Percentiles rank a stretch among this genome's conserved stretches.
Conservation (phyloP, 2,329 filamentous ascomycete species). For the Hymenoscyphus albidus region DNA sequence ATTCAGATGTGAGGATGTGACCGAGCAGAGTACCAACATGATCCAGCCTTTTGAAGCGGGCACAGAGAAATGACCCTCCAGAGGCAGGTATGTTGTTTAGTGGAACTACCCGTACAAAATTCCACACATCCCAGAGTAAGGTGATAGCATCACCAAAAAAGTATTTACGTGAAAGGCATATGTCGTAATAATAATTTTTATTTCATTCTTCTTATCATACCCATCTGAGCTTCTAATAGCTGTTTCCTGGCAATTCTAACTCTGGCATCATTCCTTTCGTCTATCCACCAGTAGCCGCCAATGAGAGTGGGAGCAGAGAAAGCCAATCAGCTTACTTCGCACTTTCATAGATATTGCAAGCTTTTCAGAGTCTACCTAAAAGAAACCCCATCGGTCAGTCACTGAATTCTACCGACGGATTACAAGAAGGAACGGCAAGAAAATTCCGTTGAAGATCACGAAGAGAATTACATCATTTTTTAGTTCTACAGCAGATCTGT, state of each 20-base stretch:
- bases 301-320: constrained; percentile 23
- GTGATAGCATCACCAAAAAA: neutral
- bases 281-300: constrained; percentile 17
- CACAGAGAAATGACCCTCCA: neutral
- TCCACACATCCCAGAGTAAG: neutral
- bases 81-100: neutral
- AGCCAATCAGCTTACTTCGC: constrained; percentile 12
- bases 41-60: neutral
- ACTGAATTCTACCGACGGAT: constrained; percentile 21
- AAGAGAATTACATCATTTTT: constrained; percentile 8
- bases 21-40: neutral
- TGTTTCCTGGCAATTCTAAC: neutral
- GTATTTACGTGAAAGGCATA: too few relatives aligned
- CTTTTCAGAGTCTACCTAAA: constrained; percentile 44
- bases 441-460: constrained; percentile 13
- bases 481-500: neutral
- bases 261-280: constrained; percentile 1
- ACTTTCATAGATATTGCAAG: constrained; percentile 21
- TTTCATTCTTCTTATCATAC: constrained; percentile 6
- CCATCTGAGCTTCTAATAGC: neutral
- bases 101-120: neutral
- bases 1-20: neutral
- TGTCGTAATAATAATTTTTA: neutral
- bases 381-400: constrained; percentile 33
- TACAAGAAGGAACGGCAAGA: constrained; percentile 12